Conservation (phyloP, 2,329 filamentous ascomycete species). For the Nannizzia gypsea region DNA sequence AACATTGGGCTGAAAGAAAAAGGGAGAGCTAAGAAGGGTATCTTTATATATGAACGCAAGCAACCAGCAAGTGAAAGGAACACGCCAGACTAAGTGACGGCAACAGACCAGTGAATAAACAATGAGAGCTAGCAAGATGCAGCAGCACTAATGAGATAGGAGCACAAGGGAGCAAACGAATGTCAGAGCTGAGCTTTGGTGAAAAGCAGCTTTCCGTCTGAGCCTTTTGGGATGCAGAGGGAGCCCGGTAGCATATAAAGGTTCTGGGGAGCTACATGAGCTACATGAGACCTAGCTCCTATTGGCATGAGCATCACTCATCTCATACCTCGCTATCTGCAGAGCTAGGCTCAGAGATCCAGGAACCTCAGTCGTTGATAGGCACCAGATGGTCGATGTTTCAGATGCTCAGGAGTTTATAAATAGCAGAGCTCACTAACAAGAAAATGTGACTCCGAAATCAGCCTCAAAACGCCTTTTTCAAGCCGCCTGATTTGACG, state of each 20-base stretch:
- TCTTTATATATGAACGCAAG: not conserved
- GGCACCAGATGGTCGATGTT: not conserved
- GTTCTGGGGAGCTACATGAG: not conserved
- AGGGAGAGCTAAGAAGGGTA: not conserved
- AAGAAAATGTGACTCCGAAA: not conserved
- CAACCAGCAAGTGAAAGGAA: not conserved
- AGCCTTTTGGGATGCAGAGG: not conserved
- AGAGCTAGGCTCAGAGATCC: not conserved
- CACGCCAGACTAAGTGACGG: not conserved
- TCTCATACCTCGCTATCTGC: not conserved
- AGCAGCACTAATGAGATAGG: not conserved
- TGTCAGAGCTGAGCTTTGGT: not conserved
- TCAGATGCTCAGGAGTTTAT: not conserved
- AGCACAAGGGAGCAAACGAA: not conserved
- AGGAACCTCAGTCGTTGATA: not conserved
- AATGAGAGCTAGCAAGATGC: not conserved
- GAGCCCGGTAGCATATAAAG: not conserved
- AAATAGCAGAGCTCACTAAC: not conserved
- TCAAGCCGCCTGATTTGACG: not conserved
- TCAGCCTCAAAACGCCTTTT: not conserved
- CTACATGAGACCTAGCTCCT: not conserved
- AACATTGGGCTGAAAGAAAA: conserved; percentile 6
- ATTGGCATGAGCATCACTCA: not conserved
- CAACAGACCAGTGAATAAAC: not conserved
- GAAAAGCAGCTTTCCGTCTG: not conserved